Percentiles rank a stretch among this genome's conserved stretches.
Evolutionary conservation across 768 basidiomycete genomes (phyloP).

Genomic region (Saitozyma sp.): DNA sequence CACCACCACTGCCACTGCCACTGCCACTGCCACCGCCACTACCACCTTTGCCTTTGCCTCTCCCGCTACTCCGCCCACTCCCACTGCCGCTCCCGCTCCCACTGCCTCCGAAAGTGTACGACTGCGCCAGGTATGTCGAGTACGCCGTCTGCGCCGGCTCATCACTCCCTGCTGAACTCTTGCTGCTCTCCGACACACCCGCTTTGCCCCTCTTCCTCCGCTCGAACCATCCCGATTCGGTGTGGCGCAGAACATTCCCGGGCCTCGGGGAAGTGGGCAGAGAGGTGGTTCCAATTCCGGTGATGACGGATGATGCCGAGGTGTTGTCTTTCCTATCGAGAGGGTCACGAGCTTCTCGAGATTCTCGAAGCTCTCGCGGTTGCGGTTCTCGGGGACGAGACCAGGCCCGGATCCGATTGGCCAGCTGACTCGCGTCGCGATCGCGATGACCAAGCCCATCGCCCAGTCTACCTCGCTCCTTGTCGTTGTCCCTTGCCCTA

Average conservation of each 20-base stretch:
- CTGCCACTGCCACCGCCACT: not conserved
- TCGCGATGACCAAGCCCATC: too few relatives aligned
- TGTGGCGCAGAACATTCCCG: constrained; percentile 2
- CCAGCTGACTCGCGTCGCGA: too few relatives aligned
- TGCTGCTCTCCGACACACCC: not conserved
- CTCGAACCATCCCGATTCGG: constrained; percentile 23
- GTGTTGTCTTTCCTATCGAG: not conserved
- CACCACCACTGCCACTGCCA: not conserved
- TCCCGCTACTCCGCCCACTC: constrained; percentile 1
- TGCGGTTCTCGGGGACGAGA: not conserved
- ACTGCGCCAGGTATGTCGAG: too few relatives aligned
- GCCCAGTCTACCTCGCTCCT: not conserved
- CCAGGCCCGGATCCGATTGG: too few relatives aligned
- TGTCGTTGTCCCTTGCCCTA: not conserved
- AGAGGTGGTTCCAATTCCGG: not conserved
- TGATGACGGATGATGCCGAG: not conserved
- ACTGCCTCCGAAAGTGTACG: not conserved
- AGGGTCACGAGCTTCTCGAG: constrained; percentile 1
- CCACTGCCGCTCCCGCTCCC: constrained; percentile 1
- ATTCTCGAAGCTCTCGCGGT: not conserved
- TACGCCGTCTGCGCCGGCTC: not conserved
- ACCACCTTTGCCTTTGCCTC: not conserved
- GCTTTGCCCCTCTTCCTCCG: not conserved
- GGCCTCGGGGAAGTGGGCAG: not conserved
- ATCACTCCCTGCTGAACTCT: not conserved